phyloP scores from a whole-genome alignment of 1,139 yeast genomes.

The Suhomyces maxii region DNA sequence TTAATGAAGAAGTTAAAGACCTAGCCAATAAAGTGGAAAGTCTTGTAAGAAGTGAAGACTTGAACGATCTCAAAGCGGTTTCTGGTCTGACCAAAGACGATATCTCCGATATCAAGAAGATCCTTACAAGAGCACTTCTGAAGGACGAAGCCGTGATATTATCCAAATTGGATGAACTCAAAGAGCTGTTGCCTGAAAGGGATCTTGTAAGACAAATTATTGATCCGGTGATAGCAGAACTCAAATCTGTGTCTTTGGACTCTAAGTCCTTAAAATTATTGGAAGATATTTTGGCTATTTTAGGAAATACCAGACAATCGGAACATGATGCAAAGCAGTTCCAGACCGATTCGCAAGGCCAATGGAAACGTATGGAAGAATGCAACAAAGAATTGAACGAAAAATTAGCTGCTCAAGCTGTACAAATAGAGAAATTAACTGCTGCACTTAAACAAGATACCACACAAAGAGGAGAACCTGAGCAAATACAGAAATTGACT shows the following conservation, averaged over 20 bases:
- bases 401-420: not conserved
- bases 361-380: not conserved
- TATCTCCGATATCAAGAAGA: slow-evolving; percentile 3
- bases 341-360: slow-evolving; percentile 2
- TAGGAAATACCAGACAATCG: slow-evolving; percentile 6
- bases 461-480: not conserved
- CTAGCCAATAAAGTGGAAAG: not conserved
- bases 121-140: slow-evolving; percentile 4
- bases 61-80: too few relatives aligned
- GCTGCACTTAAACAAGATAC: not conserved
- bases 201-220: slow-evolving; percentile 21
- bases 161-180: slow-evolving; percentile 5
- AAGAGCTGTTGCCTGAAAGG: slow-evolving; percentile 14
- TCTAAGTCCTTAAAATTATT: slow-evolving; percentile 19
- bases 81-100: slow-evolving; percentile 1
- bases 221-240: slow-evolving; percentile 28
- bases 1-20: too few relatives aligned
- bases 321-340: slow-evolving; percentile 7
- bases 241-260: slow-evolving; percentile 26
- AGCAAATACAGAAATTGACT: too few relatives aligned
- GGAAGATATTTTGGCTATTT: slow-evolving; percentile 19
- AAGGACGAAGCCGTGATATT: slow-evolving; percentile 5
- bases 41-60: not conserved
- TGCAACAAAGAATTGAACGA: not conserved
- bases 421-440: slow-evolving; percentile 1